Evolutionary conservation across 305 asterid species (phyloP).

Genomic region (Petunia hybrid): DNA sequence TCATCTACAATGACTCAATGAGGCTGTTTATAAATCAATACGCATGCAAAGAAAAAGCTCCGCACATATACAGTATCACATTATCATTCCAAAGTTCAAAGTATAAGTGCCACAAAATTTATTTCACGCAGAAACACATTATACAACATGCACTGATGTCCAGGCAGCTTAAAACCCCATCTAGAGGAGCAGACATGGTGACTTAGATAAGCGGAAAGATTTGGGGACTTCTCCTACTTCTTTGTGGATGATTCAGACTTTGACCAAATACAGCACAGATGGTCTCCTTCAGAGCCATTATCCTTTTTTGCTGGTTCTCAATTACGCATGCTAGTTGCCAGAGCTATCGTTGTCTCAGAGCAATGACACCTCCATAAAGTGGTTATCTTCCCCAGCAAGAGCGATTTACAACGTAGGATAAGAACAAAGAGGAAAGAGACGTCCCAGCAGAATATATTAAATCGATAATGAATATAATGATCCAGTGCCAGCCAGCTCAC

Average conservation of each 20-base stretch:
- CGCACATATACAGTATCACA: not conserved
- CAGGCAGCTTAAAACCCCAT: slow-evolving; percentile 16
- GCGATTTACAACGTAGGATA: not conserved
- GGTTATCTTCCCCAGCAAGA: not conserved
- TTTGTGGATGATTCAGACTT: slow-evolving; percentile 7
- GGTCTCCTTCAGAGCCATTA: slow-evolving; percentile 1
- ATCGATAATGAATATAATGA: slow-evolving; percentile 25
- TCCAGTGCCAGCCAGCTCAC: slow-evolving; percentile 39
- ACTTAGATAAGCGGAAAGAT: not conserved
- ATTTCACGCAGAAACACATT: not conserved
- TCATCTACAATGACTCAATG: slow-evolving; percentile 1
- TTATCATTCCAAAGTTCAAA: not conserved
- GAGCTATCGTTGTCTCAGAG: not conserved
- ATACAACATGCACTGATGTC: not conserved
- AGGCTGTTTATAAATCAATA: not conserved
- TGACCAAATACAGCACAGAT: not conserved
- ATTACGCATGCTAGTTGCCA: not conserved
- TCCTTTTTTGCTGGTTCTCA: not conserved
- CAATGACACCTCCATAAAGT: not conserved
- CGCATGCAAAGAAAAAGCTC: not conserved
- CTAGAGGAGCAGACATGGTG: not conserved
- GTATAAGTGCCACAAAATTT: slow-evolving; percentile 1
- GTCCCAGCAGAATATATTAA: not conserved
- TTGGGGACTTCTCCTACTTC: not conserved
- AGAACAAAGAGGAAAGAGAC: slow-evolving; percentile 17